Evolutionary conservation across 176 grass and related monocot genomes (phyloP).

Genomic region (Thinopyrum elongatum): DNA sequence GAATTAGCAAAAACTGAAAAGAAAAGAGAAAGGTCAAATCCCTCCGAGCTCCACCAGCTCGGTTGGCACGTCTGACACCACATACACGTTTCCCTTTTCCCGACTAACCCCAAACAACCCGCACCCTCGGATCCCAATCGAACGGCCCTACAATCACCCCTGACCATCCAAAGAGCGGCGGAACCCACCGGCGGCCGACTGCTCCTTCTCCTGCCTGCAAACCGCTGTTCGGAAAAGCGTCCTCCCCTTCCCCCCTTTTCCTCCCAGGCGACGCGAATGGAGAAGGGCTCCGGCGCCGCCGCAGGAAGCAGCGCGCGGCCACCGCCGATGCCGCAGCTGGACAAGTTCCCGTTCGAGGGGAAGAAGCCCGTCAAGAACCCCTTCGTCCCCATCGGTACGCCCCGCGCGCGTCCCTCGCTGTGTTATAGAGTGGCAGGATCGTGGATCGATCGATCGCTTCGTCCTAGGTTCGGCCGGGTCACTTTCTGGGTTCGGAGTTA

Average conservation of each 20-base stretch:
- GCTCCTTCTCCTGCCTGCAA: background rate
- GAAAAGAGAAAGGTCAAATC: background rate
- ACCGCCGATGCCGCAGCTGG: slow-evolving; percentile 36
- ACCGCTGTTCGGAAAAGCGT: background rate
- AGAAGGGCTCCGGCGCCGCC: slow-evolving; percentile 30
- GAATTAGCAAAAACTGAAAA: background rate
- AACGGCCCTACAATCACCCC: background rate
- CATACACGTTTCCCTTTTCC: background rate
- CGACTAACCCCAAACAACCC: background rate
- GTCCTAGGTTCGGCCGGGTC: background rate
- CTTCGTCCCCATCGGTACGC: slow-evolving; percentile 87
- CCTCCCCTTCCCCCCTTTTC: background rate
- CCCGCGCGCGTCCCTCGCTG: background rate
- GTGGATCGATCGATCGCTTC: background rate
- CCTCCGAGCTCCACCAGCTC: background rate
- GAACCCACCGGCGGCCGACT: background rate
- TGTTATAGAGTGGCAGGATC: background rate
- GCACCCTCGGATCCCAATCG: slow-evolving; percentile 16
- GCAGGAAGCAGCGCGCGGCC: slow-evolving; percentile 18
- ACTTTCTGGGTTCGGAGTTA: background rate
- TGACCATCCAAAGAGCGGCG: background rate
- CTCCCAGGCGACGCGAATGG: slow-evolving; percentile 26
- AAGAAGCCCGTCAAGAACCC: slow-evolving; percentile 96
- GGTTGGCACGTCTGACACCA: slow-evolving; percentile 31
- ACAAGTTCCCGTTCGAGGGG: slow-evolving; percentile 41